Evolutionary conservation across 345 rosid species (phyloP), one percentile per base, ranked within the genome.

Genomic region (Hirschfeldia incana): DNA sequence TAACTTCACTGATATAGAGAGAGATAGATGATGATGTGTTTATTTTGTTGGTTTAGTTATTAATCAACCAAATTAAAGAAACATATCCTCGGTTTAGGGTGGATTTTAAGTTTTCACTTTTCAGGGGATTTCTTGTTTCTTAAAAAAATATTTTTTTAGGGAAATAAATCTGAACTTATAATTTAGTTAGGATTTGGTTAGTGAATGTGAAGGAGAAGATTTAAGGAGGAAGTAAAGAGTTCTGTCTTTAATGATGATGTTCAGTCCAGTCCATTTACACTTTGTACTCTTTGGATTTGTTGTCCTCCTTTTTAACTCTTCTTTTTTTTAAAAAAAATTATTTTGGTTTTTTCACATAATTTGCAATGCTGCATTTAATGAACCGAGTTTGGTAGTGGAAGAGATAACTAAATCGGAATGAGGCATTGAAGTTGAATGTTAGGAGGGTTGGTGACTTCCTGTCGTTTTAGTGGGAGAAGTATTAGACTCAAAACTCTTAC

Each of bases 361-460:
- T 55, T 64, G 65, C 68, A 72, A 15, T 66, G 68, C 26, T 72
- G 73, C 82, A 78, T 59, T 72, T 15, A 78, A 78, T 67, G 77
- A 78, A 78, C 57, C 21, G 33, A 78, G 73, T 73, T 66, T 59
- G 73, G 68, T 65, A 78, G 29, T 58, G 68, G 55, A 55, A 66
- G 67, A 17, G 67, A 26, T 11, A 58, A 42, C 75, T 65, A 37
- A 51, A 72, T 65, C 29, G 49, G 51, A 65, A 58, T 64, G 37
- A 17, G 63, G 27, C 63, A 58, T 21, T 58, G 62, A 72, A 72
- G 74, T 65, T 78, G 55, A 77, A 77, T 70, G 71, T 70, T 77
- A 10, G 70, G 76, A 69, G 51, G 12, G 5, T 26, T 69, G 63
- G 65, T 46, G 39, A 34, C 1, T 49, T 46, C 9, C 16, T 12